A percentile compares a stretch with the other conserved stretches of the same genome.
Evolutionary conservation across 176 grass and related monocot genomes (phyloP).

Genomic region (Paspalum vaginatum): DNA sequence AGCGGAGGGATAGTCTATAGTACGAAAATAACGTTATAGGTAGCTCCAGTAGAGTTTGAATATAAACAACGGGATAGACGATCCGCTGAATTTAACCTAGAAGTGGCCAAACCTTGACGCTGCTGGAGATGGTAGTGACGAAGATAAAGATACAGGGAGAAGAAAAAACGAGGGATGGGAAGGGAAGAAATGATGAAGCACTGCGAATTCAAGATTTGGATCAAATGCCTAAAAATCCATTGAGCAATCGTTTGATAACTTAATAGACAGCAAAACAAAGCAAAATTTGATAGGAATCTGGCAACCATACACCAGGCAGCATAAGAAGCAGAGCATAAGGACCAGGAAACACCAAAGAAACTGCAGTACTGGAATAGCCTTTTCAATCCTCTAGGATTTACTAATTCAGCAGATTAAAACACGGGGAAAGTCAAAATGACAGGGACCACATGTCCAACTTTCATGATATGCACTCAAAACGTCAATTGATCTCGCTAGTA

Average conservation of each 20-base stretch:
- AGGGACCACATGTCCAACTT: background rate
- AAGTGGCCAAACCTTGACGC: too few relatives aligned
- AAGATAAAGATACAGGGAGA: too few relatives aligned
- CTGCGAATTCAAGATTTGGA: background rate
- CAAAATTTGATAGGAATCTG: background rate
- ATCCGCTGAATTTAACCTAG: too few relatives aligned
- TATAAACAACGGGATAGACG: too few relatives aligned
- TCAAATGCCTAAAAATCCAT: background rate
- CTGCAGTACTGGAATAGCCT: background rate
- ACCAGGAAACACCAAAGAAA: background rate
- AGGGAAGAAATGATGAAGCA: too few relatives aligned
- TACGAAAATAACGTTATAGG: too few relatives aligned
- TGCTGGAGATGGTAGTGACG: too few relatives aligned
- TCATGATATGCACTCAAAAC: background rate
- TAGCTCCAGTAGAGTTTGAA: too few relatives aligned
- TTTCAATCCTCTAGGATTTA: background rate
- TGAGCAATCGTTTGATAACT: background rate
- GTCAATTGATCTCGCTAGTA: background rate
- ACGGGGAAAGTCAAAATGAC: slow-evolving; percentile 14
- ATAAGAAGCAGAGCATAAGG: background rate
- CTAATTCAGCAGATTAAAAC: slow-evolving; percentile 22
- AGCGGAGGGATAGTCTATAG: too few relatives aligned
- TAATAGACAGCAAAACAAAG: background rate
- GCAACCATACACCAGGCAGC: background rate
- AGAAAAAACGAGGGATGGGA: too few relatives aligned